Evolutionary conservation across 768 basidiomycete genomes (phyloP), one percentile per base, ranked within the genome.

Genomic region (Kwoniella europaea): DNA sequence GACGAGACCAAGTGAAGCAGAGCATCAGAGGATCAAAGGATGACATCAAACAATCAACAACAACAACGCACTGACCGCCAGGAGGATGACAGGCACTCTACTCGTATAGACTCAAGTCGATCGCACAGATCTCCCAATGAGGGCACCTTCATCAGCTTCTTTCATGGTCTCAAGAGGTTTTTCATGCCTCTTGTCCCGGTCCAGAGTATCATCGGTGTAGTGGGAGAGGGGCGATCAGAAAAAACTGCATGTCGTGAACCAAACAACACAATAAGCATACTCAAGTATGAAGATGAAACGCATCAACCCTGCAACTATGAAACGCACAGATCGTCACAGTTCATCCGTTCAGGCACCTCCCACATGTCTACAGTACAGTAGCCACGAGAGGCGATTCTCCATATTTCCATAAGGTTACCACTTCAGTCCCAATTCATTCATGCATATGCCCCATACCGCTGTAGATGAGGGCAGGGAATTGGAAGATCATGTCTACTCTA

Each of bases 1-100:
- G 41, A 20, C 50, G 20, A 52, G 13, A 16, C 35, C 35, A 35
- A 35, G 35, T 13, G 57, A 35, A 9, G 6, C 35, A 35, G 59
- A 22, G 35, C 18, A 61, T 18, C n/a, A 61, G 4, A 35, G 35
- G 3, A 0, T 41, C 2, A 61, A 61, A 61, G 59, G 59, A 61
- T 61, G 13, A 44, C n/a, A 61, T 61, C 59, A 61, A 61, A 61
- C 42, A 20, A 27, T 35, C 13, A 44, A 27, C 42, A 42, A 27
- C 42, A 42, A 46, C 59, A 44, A 22, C 59, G 42, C 59, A 61
- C 59, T 18, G 59, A 61, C 22, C n/a, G 2, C 2, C 18, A 35
- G 7, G 1, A 16, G 10, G 6, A 41, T 16, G 7, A 44, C 44
- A 43, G 59, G 42, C 57, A 44, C 59, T 9, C 3, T 9, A 58